Evolutionary conservation across 2,329 filamentous ascomycete species (phyloP), one percentile per base, ranked within the genome.

Genomic region (Shiraia sp.): DNA sequence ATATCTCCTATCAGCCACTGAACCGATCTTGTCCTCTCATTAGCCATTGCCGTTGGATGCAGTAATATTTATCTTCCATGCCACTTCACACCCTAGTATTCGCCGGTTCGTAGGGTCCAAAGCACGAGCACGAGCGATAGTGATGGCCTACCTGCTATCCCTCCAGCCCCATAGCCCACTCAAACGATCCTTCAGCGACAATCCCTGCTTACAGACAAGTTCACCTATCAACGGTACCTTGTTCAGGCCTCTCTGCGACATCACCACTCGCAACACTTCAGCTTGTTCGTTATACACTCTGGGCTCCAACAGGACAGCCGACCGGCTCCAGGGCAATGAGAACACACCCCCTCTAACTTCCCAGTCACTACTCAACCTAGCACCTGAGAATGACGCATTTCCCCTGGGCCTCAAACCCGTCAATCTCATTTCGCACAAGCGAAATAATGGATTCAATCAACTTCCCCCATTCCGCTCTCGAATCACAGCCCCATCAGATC

Each of bases 181-280:
- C 49, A 70, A 72, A 53, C 66, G 67, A 38, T 69, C 69, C 40
- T 71, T 72, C 56, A 70, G 66, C 53, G 68, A 72, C 49, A 67
- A 62, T 37, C 65, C 64, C 27, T 69, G 65, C 54, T 53, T 68
- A 32, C 58, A 55, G 29, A 56, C 66, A 33, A 61, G 55, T 47
- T 68, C 69, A 12, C 59, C 69, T 23, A 40, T 65, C 10, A 57
- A 54, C 27, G 55, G 65, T 22, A 42, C 49, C 13, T 40, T 61
- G 10, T 40, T 56, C 17, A 43, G 44, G 14, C 55, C 66, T 6
- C 57, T 67, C 14, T 47, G 37, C 40, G 56, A 65, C 29, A 48
- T 64, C 37, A 56, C 59, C 3, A 36, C 59, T 42, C 60, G 63
- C 35, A 68, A 68, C 45, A 49, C 52, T 25, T 72, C 69, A 28